Conservation (phyloP, 345 rosid species). For the Murraya paniculata region DNA sequence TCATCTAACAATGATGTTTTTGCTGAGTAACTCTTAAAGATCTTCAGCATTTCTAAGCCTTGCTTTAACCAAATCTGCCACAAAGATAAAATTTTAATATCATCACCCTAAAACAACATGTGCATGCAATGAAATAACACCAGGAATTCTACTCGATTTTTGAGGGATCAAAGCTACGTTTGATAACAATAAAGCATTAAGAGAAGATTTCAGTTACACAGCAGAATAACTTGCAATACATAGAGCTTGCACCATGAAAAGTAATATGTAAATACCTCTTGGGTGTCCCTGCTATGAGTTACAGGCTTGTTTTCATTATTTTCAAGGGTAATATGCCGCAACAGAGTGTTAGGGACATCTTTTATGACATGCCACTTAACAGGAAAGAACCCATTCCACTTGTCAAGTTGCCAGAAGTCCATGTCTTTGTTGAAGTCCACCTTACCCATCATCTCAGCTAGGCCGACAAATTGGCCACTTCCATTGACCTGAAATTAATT, state of each 20-base stretch:
- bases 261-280: constrained; percentile 46
- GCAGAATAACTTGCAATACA: not conserved
- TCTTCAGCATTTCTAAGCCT: constrained; percentile 67
- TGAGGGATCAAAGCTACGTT: not conserved
- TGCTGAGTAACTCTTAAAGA: constrained; percentile 50
- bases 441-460: constrained; percentile 75
- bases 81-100: not conserved
- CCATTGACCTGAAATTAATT: constrained; percentile 62
- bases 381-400: constrained; percentile 81
- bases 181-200: no score
- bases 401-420: constrained; percentile 81
- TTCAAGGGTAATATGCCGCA: constrained; percentile 62
- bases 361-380: constrained; percentile 74
- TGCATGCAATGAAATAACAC: not conserved
- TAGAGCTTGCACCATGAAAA: not conserved
- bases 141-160: not conserved
- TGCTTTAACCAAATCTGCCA: constrained; percentile 54
- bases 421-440: constrained; percentile 72
- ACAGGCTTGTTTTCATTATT: constrained; percentile 64
- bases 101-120: not conserved
- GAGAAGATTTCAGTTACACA: not conserved
- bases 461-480: constrained; percentile 81
- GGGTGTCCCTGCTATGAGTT: constrained; percentile 77
- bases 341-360: constrained; percentile 63
- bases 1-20: constrained; percentile 60